phyloP scores from a whole-genome alignment of 208 protist species.

The Trypanosoma platydactyli region DNA sequence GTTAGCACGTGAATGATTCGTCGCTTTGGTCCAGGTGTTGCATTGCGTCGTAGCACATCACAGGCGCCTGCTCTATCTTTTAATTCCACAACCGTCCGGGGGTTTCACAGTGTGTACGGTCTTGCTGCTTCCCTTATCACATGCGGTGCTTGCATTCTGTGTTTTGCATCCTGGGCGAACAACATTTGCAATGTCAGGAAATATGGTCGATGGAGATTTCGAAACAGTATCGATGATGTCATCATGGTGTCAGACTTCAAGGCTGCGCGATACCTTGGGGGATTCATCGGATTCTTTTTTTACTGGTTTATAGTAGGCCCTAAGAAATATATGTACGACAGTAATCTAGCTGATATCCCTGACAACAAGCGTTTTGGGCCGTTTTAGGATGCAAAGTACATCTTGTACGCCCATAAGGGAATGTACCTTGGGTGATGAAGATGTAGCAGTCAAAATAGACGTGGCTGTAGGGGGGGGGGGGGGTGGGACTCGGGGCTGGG shows the following conservation, averaged over 20 bases:
- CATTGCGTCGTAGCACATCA: conserved; percentile 3
- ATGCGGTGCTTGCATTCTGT: conserved; percentile 71
- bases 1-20: conserved; percentile 34
- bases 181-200: conserved; percentile 86
- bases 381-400: conserved; percentile 38
- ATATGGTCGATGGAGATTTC: conserved; percentile 84
- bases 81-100: conserved; percentile 3
- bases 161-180: conserved; percentile 84
- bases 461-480: neutral
- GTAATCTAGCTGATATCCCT: conserved; percentile 73
- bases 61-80: neutral
- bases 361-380: conserved; percentile 78
- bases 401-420: no score
- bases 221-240: conserved; percentile 84
- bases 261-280: conserved; percentile 71
- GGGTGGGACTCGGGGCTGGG: neutral
- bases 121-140: conserved; percentile 62
- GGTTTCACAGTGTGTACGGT: conserved; percentile 62
- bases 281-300: conserved; percentile 73
- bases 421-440: neutral
- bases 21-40: conserved; percentile 32
- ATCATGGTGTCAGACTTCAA: conserved; percentile 87
- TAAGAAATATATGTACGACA: conserved; percentile 81
- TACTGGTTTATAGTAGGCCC: conserved; percentile 87
- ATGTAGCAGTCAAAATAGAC: neutral